phyloP scores from a whole-genome alignment of 768 basidiomycete genomes.

The Mycena metata region DNA sequence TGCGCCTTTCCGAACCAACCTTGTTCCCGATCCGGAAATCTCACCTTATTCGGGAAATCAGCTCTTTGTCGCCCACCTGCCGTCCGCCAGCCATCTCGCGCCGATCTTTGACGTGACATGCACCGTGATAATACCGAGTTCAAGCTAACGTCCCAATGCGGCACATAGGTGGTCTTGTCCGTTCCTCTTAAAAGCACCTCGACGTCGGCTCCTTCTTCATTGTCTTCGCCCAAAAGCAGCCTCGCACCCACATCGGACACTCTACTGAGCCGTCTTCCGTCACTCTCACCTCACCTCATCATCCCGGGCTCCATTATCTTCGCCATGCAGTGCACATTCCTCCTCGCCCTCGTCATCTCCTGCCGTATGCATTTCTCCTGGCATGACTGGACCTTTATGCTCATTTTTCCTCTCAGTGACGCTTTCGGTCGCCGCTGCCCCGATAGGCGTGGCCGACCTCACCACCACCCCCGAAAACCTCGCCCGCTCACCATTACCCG shows the following conservation, averaged over 20 bases:
- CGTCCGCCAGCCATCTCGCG: background rate
- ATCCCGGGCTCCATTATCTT: background rate
- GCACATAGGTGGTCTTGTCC: background rate
- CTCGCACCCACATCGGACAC: background rate
- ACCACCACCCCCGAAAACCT: background rate
- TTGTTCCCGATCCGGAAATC: slow-evolving; percentile 10
- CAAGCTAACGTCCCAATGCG: slow-evolving; percentile 3
- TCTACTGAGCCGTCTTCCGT: background rate
- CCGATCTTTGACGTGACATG: background rate
- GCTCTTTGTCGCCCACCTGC: background rate
- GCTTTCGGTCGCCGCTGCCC: slow-evolving; percentile 9
- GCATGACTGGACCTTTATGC: background rate
- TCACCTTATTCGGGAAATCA: background rate
- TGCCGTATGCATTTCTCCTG: slow-evolving; percentile 3
- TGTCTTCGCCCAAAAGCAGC: slow-evolving; percentile 11
- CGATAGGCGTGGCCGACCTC: background rate
- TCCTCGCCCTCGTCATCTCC: slow-evolving; percentile 2
- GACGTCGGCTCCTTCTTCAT: background rate
- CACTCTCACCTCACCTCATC: no score
- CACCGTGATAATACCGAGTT: no score
- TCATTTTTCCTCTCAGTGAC: background rate
- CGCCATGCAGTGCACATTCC: slow-evolving; percentile 15
- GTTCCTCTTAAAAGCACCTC: background rate
- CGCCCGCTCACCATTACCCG: background rate
- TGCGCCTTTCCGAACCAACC: background rate